phyloP scores from a whole-genome alignment of 1,284 basidiomycete species.

The Cystobasidium sp. region DNA sequence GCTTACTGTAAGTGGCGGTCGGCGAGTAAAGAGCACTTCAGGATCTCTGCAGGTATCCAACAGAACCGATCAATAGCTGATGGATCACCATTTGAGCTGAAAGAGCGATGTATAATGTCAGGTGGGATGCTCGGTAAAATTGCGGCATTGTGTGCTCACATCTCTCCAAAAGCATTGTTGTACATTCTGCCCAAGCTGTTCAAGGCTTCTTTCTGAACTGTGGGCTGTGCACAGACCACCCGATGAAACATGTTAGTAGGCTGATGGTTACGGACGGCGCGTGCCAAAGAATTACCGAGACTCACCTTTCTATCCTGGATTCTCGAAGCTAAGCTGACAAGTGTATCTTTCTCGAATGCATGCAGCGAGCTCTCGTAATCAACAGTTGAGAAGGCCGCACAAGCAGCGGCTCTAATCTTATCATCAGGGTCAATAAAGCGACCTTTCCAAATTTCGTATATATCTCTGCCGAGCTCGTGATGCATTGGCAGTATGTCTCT shows the following conservation, averaged over 20 bases:
- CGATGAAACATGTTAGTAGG: not conserved
- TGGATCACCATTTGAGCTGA: slow-evolving; percentile 77
- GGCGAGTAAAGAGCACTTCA: slow-evolving; percentile 59
- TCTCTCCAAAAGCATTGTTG: slow-evolving; percentile 81
- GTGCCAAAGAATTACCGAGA: not conserved
- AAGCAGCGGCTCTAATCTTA: slow-evolving; percentile 81
- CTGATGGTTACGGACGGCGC: not conserved
- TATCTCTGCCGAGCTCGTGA: slow-evolving; percentile 68
- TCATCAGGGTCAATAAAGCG: slow-evolving; percentile 89
- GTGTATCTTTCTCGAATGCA: slow-evolving; percentile 69
- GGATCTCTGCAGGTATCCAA: slow-evolving; percentile 86
- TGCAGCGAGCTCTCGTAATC: slow-evolving; percentile 91
- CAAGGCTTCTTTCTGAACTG: slow-evolving; percentile 82
- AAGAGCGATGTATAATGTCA: not conserved
- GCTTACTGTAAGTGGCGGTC: slow-evolving; percentile 39
- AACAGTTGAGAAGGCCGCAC: slow-evolving; percentile 77
- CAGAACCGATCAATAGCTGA: slow-evolving; percentile 78
- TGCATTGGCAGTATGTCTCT: slow-evolving; percentile 69
- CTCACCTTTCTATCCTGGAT: slow-evolving; percentile 83
- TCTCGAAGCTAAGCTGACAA: slow-evolving; percentile 72
- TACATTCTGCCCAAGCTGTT: slow-evolving; percentile 78
- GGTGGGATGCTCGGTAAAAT: too few species aligned
- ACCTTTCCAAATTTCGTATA: slow-evolving; percentile 70
- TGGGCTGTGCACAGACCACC: slow-evolving; percentile 60
- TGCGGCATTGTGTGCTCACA: slow-evolving; percentile 63